These are phyloP conservation scores for Thecaphora frezii DNA, from an alignment of 1,284 basidiomycete genomes.

Conservation along the genomic window DNA sequence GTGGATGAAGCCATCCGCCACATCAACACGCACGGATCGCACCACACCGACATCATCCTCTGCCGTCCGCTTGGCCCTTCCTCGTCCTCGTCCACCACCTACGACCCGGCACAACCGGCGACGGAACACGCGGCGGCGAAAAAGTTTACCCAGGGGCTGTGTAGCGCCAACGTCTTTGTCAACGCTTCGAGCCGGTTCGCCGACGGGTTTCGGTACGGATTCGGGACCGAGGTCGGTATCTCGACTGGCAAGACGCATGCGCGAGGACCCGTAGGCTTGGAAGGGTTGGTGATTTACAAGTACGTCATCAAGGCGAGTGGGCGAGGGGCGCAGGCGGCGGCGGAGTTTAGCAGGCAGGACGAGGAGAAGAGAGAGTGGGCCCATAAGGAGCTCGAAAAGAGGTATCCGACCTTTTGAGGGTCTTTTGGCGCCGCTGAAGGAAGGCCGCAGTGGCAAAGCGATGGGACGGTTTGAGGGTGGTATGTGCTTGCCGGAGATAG, in stretches of 20 bases:
- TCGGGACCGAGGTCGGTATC: slow-evolving; percentile 97
- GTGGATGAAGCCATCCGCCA: slow-evolving; percentile 76
- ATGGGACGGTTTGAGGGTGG: too few relatives aligned
- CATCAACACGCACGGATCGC: slow-evolving; percentile 89
- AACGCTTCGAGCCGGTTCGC: slow-evolving; percentile 95
- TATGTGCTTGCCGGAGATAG: too few relatives aligned
- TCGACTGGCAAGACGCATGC: slow-evolving; percentile 95
- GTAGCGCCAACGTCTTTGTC: slow-evolving; percentile 88
- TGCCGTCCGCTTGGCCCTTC: slow-evolving; percentile 69
- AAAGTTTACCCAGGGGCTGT: slow-evolving; percentile 81
- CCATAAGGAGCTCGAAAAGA: slow-evolving; percentile 8
- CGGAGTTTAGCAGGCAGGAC: slow-evolving; percentile 9
- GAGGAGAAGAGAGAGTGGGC: slow-evolving; percentile 15
- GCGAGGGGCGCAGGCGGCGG: slow-evolving; percentile 16
- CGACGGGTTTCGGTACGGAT: slow-evolving; percentile 94
- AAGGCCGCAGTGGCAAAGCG: too few relatives aligned
- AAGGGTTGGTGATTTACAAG: slow-evolving; percentile 66
- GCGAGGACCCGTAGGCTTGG: slow-evolving; percentile 90
- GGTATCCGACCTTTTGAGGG: slow-evolving; percentile 21
- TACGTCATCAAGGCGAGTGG: slow-evolving; percentile 28
- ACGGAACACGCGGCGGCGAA: slow-evolving; percentile 63
- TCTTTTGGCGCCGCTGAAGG: too few relatives aligned
- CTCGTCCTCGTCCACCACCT: slow-evolving; percentile 36
- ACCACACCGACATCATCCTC: slow-evolving; percentile 92
- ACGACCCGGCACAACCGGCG: neutral